Conservation (phyloP, 176 grass and related monocot species). For the Ampelocalamus luodianensis region DNA sequence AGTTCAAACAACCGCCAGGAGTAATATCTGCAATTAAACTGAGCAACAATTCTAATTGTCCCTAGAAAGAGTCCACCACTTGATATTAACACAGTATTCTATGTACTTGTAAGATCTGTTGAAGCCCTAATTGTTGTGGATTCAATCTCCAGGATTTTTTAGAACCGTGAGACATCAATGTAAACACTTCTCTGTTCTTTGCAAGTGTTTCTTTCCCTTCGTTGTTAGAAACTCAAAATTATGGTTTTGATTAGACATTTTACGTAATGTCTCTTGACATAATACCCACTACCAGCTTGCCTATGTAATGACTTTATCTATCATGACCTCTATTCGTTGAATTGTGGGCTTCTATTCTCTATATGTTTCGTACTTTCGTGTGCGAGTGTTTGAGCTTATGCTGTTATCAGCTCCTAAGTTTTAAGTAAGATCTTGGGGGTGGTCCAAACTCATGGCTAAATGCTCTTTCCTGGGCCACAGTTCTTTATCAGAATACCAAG, state of each 20-base stretch:
- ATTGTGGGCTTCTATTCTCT: conserved; percentile 9
- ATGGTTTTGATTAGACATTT: not conserved
- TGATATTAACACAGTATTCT: conserved; percentile 12
- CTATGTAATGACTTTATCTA: conserved; percentile 10
- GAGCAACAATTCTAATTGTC: not conserved
- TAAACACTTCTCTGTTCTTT: not conserved
- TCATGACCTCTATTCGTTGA: conserved; percentile 6
- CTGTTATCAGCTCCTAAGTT: not conserved
- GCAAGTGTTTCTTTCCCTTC: not conserved
- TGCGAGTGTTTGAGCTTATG: not conserved
- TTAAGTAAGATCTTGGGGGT: not conserved
- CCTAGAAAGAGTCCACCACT: not conserved
- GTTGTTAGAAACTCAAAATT: not conserved
- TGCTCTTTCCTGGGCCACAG: not conserved
- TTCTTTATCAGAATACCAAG: not conserved
- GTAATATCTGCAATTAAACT: not conserved
- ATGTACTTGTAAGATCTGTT: not conserved
- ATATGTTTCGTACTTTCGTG: not conserved
- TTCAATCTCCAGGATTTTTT: not conserved
- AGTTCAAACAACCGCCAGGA: conserved; percentile 1
- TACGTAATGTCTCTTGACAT: not conserved
- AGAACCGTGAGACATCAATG: not conserved
- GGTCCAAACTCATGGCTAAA: conserved; percentile 13
- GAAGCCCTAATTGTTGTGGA: not conserved
- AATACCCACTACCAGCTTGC: not conserved